phyloP scores from a whole-genome alignment of 2,329 filamentous ascomycete genomes.

The Arthrobotrys megalospora region DNA sequence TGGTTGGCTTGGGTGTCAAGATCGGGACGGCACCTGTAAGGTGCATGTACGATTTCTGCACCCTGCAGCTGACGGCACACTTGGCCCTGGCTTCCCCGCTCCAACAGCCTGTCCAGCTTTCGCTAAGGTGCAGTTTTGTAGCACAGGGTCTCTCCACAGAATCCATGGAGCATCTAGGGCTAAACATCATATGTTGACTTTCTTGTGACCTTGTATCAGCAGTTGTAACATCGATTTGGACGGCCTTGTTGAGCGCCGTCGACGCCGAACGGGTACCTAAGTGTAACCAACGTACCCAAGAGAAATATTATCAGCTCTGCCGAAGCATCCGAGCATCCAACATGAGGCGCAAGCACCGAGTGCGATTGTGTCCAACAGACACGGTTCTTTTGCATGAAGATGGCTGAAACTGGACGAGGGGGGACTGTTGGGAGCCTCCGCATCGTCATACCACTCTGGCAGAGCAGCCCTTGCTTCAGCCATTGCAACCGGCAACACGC shows the following conservation, averaged over 20 bases:
- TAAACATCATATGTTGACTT: background rate
- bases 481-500: constrained; percentile 17
- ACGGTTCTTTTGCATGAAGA: background rate
- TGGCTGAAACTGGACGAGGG: constrained; percentile 42
- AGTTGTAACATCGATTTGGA: background rate
- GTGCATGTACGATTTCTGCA: constrained; percentile 39
- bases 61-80: constrained; percentile 41
- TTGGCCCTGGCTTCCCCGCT: constrained; percentile 40
- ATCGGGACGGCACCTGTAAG: constrained; percentile 35
- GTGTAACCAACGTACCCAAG: constrained; percentile 6
- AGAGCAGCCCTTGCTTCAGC: constrained; percentile 44
- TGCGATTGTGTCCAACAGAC: background rate
- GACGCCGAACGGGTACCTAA: background rate
- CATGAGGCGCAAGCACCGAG: constrained; percentile 8
- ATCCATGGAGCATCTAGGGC: background rate
- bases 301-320: background rate
- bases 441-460: constrained; percentile 35
- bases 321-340: constrained; percentile 11
- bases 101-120: constrained; percentile 12
- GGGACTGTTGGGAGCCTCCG: constrained; percentile 10
- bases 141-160: constrained; percentile 9
- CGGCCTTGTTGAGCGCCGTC: background rate
- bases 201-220: background rate
- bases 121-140: constrained; percentile 21
- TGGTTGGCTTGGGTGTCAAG: constrained; percentile 42